These are phyloP conservation scores for Rhodotorula mucilaginosa DNA, from an alignment of 1,284 basidiomycete genomes.

Conservation along the genomic window DNA sequence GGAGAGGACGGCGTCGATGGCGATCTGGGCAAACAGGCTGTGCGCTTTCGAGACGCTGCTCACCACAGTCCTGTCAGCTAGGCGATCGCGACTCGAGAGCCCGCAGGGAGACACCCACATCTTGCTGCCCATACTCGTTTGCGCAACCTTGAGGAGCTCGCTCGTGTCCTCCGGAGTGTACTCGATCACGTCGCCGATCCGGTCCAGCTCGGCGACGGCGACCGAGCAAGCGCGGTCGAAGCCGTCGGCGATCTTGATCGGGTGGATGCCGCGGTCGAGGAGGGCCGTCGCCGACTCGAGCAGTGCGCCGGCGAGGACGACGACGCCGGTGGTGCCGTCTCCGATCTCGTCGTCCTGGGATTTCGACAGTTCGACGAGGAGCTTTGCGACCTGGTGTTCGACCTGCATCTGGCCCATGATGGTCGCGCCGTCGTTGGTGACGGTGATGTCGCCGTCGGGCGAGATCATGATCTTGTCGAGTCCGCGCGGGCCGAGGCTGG, in stretches of 20 bases:
- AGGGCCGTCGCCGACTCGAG: slow-evolving; percentile 79
- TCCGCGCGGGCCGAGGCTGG: slow-evolving; percentile 87
- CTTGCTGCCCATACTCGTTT: slow-evolving; percentile 95
- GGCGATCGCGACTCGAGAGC: too few relatives aligned
- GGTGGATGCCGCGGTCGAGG: slow-evolving; percentile 96
- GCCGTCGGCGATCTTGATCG: slow-evolving; percentile 96
- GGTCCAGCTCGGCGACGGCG: slow-evolving; percentile 84
- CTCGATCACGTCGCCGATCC: slow-evolving; percentile 84
- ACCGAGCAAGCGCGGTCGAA: slow-evolving; percentile 91
- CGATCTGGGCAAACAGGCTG: slow-evolving; percentile 92
- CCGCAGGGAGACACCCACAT: slow-evolving; percentile 61
- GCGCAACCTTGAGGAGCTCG: slow-evolving; percentile 89
- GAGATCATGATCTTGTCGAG: slow-evolving; percentile 96
- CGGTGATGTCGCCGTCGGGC: slow-evolving; percentile 91
- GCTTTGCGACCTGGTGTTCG: slow-evolving; percentile 96
- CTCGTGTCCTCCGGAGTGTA: slow-evolving; percentile 78
- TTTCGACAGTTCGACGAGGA: slow-evolving; percentile 93
- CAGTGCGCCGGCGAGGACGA: slow-evolving; percentile 94
- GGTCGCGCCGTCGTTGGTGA: slow-evolving; percentile 97
- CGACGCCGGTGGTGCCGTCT: slow-evolving; percentile 97
- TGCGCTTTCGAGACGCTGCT: slow-evolving; percentile 92
- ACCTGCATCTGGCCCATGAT: slow-evolving; percentile 92
- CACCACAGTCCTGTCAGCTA: background rate
- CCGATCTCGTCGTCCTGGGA: slow-evolving; percentile 99
- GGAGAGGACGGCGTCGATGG: slow-evolving; percentile 90